Evolutionary conservation across 2,329 filamentous ascomycete genomes (phyloP), one percentile per base, ranked within the genome.

Genomic region (Aspergillus uvarum): DNA sequence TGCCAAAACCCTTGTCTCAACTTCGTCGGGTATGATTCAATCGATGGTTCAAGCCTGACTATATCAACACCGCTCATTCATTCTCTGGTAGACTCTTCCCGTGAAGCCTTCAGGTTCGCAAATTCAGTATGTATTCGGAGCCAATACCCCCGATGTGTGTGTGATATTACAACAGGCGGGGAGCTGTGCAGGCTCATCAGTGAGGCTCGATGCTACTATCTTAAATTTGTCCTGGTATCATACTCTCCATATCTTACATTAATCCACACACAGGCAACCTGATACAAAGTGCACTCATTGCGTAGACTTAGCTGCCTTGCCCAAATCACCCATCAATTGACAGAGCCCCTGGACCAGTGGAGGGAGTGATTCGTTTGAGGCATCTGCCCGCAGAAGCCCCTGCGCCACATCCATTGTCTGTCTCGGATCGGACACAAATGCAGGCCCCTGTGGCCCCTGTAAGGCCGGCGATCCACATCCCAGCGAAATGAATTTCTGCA

Each of bases 311-410:
- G 59, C 63, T 10, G 63, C 63, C 16, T 59, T 64, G 29, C 71
- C 72, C 35, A 74, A 48, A 51, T 70, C 70, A 11, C 65, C 61
- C 65, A 91, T 83, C 65, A 91, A 74, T 50, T 85, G 81, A 50
- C 86, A 83, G 51, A 91, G 71, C 62, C 90, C 90, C 65, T 89
- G 87, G 1, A 90, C 87, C 49, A 91, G 35, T 5, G 62, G 80
- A 0, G 87, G 83, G 12, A 88, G 85, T 60, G 81, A 66, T 7
- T 74, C 70, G 31, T 81, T 80, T 31, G 77, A 73, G 60, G 81
- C 86, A 70, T 87, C 87, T 44, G 77, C 72, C 32, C 78, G 75
- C 62, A 91, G 77, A 10, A 88, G 76, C 42, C 83, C 80, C 56
- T 87, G 81, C 2, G 84, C 80, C 21, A 85, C 75, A 16, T 83